Base-by-base conservation (phyloP, 805 yeast species). In the Starmerella powellii region DNA sequence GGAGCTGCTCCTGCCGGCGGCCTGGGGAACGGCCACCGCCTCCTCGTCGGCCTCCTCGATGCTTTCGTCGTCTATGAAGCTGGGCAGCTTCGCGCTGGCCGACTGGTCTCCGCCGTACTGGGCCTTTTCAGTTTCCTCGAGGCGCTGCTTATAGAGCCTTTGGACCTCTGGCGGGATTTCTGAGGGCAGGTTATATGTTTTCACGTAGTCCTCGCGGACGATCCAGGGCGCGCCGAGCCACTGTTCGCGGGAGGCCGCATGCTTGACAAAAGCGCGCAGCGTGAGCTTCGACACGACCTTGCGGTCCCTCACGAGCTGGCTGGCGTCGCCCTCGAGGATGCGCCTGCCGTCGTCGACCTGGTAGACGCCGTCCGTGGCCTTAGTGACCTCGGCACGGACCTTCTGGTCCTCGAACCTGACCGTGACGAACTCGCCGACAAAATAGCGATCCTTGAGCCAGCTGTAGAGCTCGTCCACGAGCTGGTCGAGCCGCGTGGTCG, bases 191-290 rank as follows among this genome's bases (percentile, higher is more conserved):
- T 82, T 64, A 58, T 78, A 84, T 52, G 71, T 70, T 42, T 67
- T 68, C 0, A 91, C 91, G 59, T 74, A 84, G 50, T 78, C 77
- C 20, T 74, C 76, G 56, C 79, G 81, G 13, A 91, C 91, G 17
- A 88, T 76, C 97, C 97, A 91, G 2, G 97, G 97, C 2, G 96
- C 88, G 3, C 97, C 96, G 33, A 78, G 68, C 68, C 81, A 83
- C 41, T 79, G 71, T 1, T 87, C 82, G 42, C 94, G 74, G 6
- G 80, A 69, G 57, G 84, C 71, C 34, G 84, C 72, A 58, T 82
- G 70, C 61, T 87, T 82, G 57, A 87, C 70, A 58, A 91, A 78
- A n/a, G 95, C 79, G 59, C 87, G 81, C 29, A 91, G 80, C 41
- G 81, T 71, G 74, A 87, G 80, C 60, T 88, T 91, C 8, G 96